phyloP scores from a whole-genome alignment of 2,329 filamentous ascomycete species.

The Cladophialophora yegresii region DNA sequence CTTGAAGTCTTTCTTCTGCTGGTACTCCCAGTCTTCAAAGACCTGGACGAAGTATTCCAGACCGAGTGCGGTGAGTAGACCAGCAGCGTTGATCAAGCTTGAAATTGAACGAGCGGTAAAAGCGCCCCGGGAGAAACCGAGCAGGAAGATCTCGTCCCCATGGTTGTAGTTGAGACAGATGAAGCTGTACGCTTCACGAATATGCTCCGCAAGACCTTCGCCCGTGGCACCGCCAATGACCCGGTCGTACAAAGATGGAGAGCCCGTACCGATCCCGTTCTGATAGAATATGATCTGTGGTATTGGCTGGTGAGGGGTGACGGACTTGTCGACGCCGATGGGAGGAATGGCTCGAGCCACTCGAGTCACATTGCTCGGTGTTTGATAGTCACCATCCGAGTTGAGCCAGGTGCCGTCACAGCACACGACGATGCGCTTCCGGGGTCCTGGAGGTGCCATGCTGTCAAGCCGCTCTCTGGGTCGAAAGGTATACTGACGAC shows the following conservation, averaged over 20 bases:
- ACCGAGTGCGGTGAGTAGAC: slow-evolving; percentile 39
- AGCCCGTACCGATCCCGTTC: slow-evolving; percentile 40
- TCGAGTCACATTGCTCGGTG: slow-evolving; percentile 41
- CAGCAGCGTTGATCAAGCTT: slow-evolving; percentile 41
- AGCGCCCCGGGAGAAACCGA: slow-evolving; percentile 45
- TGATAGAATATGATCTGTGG: slow-evolving; percentile 42
- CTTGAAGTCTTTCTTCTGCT: slow-evolving; percentile 31
- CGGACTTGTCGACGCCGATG: slow-evolving; percentile 35
- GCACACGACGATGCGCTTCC: slow-evolving; percentile 41
- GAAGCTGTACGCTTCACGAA: slow-evolving; percentile 39
- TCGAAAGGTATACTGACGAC: too few relatives aligned
- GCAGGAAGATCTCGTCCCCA: slow-evolving; percentile 44
- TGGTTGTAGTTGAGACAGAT: slow-evolving; percentile 42
- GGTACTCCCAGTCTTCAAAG: slow-evolving; percentile 37
- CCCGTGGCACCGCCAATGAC: slow-evolving; percentile 38
- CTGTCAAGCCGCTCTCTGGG: background rate
- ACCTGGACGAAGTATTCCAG: slow-evolving; percentile 35
- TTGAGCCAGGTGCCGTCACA: slow-evolving; percentile 43
- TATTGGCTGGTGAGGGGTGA: slow-evolving; percentile 30
- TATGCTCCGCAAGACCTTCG: slow-evolving; percentile 35
- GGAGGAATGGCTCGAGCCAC: slow-evolving; percentile 40
- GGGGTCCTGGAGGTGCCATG: slow-evolving; percentile 17
- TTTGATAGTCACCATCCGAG: slow-evolving; percentile 39
- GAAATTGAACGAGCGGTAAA: slow-evolving; percentile 45
- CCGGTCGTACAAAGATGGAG: slow-evolving; percentile 36